Evolutionary conservation across 2,329 filamentous ascomycete genomes (phyloP).

Genomic region (Nemania abortiva): DNA sequence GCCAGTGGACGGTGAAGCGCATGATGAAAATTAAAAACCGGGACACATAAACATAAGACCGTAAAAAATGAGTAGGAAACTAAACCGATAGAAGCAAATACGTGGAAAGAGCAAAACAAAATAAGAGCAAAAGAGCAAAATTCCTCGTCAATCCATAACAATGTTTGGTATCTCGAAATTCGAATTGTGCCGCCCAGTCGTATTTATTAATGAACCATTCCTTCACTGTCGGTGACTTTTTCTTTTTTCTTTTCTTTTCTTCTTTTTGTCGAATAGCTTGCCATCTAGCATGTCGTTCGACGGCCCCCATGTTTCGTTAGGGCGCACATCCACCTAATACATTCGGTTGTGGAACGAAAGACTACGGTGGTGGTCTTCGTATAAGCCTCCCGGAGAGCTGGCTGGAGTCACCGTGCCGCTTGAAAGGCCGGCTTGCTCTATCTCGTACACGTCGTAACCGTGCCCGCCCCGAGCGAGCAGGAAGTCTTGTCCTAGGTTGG

Average conservation of each 20-base stretch:
- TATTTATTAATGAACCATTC: slow-evolving; percentile 24
- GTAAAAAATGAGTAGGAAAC: slow-evolving; percentile 31
- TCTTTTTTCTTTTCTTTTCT: neutral
- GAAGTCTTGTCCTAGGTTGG: slow-evolving; percentile 48
- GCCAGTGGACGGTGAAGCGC: neutral
- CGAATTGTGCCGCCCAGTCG: slow-evolving; percentile 35
- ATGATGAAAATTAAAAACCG: slow-evolving; percentile 2
- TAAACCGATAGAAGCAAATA: slow-evolving; percentile 14
- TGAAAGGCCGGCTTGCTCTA: slow-evolving; percentile 56
- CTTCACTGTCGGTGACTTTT: neutral
- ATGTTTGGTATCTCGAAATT: slow-evolving; percentile 42
- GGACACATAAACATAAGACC: slow-evolving; percentile 9
- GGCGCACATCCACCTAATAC: slow-evolving; percentile 37
- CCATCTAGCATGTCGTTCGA: slow-evolving; percentile 5
- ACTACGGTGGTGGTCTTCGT: slow-evolving; percentile 58
- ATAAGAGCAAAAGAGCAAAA: slow-evolving; percentile 34
- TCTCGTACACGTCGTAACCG: slow-evolving; percentile 61
- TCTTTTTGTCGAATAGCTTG: slow-evolving; percentile 6
- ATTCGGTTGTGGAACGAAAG: slow-evolving; percentile 57
- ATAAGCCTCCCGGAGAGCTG: slow-evolving; percentile 54
- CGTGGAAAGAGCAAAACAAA: slow-evolving; percentile 11
- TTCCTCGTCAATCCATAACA: slow-evolving; percentile 30
- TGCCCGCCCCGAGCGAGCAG: slow-evolving; percentile 39
- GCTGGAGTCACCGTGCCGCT: slow-evolving; percentile 53
- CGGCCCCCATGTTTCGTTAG: slow-evolving; percentile 8